These are phyloP conservation scores for Pyrenochaeta sp. DNA, from an alignment of 2,329 filamentous ascomycete species.

Conservation along the genomic window DNA sequence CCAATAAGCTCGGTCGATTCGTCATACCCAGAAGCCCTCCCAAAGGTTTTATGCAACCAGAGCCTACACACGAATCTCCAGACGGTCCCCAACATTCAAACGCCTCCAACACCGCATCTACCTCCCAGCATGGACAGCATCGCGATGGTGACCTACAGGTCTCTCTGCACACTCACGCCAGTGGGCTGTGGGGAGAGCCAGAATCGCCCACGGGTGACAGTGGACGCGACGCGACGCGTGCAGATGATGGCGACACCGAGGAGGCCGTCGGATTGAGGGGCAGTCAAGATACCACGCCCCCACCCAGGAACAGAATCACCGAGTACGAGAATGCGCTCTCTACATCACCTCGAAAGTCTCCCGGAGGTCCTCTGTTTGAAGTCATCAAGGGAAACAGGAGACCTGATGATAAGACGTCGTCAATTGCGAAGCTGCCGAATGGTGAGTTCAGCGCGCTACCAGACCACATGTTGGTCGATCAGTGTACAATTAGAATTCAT, in stretches of 20 bases:
- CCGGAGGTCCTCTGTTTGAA: slow-evolving; percentile 60
- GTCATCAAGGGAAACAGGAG: slow-evolving; percentile 59
- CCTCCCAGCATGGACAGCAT: slow-evolving; percentile 68
- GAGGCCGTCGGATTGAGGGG: slow-evolving; percentile 41
- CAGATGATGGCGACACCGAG: slow-evolving; percentile 18
- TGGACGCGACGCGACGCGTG: slow-evolving; percentile 32
- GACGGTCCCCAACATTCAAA: slow-evolving; percentile 53
- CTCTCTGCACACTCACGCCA: slow-evolving; percentile 50
- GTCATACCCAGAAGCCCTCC: slow-evolving; percentile 38
- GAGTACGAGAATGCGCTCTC: slow-evolving; percentile 63
- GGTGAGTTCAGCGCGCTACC: slow-evolving; percentile 63
- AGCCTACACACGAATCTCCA: slow-evolving; percentile 61
- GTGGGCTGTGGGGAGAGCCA: slow-evolving; percentile 44
- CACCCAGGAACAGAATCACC: slow-evolving; percentile 59
- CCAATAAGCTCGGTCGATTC: slow-evolving; percentile 64
- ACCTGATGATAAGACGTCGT: slow-evolving; percentile 55
- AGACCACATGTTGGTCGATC: background rate
- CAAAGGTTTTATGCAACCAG: slow-evolving; percentile 72
- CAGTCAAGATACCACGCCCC: slow-evolving; percentile 28
- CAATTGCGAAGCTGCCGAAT: slow-evolving; percentile 76
- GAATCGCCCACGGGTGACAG: slow-evolving; percentile 23
- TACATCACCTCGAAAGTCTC: slow-evolving; percentile 48
- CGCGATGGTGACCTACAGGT: slow-evolving; percentile 56
- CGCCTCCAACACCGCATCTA: slow-evolving; percentile 45
- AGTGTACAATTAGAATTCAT: slow-evolving; percentile 2